Conservation (phyloP, 1,284 basidiomycete species). For the Singerocomus inundabilis region DNA sequence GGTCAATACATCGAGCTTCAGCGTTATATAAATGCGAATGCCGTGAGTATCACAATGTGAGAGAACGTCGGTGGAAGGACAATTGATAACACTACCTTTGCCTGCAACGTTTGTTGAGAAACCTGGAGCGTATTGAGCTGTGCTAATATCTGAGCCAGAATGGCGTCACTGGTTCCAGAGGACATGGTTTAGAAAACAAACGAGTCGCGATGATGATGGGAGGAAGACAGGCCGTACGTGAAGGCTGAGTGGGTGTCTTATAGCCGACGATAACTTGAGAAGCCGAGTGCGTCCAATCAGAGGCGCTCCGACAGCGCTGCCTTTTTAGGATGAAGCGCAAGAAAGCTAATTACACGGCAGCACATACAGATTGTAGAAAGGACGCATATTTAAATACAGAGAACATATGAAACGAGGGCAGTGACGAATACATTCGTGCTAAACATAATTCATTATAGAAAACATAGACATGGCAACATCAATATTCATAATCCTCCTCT, state of each 20-base stretch:
- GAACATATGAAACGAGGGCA: not conserved
- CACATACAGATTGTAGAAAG: not conserved
- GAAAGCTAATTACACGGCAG: not conserved
- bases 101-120: conserved; percentile 70
- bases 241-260: conserved; percentile 9
- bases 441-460: not conserved
- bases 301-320: conserved; percentile 2
- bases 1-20: conserved; percentile 40
- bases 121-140: conserved; percentile 69
- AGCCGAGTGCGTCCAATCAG: not conserved
- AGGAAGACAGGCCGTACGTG: conserved; percentile 4
- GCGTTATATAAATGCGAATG: not conserved
- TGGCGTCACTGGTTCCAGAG: conserved; percentile 45
- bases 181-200: conserved; percentile 38
- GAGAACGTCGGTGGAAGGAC: not conserved
- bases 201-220: conserved; percentile 8
- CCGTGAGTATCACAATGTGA: conserved; percentile 4
- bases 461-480: not conserved
- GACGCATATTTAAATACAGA: not conserved
- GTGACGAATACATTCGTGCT: not conserved
- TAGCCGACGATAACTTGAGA: conserved; percentile 4
- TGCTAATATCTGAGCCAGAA: conserved; percentile 69
- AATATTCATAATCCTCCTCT: conserved; percentile 11
- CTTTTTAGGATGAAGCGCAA: conserved; percentile 10
- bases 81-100: conserved; percentile 49